Evolutionary conservation across 495 filamentous ascomycete species (phyloP), one percentile per base, ranked within the genome.

Genomic region (Cercophora scortea): DNA sequence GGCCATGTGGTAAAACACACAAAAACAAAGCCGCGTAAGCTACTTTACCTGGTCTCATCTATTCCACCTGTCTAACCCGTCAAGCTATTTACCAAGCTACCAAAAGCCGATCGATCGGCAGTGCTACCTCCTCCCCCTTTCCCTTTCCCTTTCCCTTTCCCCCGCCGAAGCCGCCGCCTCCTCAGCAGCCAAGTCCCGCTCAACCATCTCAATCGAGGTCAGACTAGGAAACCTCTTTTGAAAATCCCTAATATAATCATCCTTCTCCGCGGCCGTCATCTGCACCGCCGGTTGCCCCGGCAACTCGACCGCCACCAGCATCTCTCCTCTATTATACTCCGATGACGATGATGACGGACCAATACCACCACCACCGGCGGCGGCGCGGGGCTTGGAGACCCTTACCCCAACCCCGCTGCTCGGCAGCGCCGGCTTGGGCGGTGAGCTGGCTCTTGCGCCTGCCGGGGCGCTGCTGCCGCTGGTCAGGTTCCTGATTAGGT

Each of bases 221-320:
- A 96, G 72, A 60, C 82, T 89, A 1, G 90, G 90, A 65, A 88
- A 96, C 42, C 88, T 74, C 66, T 86, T 86, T 57, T 82, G 84
- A 61, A 96, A 96, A 64, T 86, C 76, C 47, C 61, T 57, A 13
- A 81, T 57, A 61, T 80, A 80, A 49, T 81, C 76, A 49, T 80
- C 77, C 58, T 70, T 79, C 49, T 77, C 70, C 49, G 65, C 61
- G 17, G 68, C 60, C 48, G 64, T 66, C 74, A 77, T 77, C n/a
- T 68, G 56, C 56, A 77, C 59, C 42, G 62, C 54, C 4, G 72
- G 61, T 32, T 71, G 70, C 3, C 71, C 71, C 0, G 72, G 69
- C 34, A 77, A 32, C 43, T 71, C 71, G 11, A 69, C 66, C 11
- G 67, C 71, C 6, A 69, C 60, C 15, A 74, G 62, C 42, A 63